Conservation (phyloP, 2,329 filamentous ascomycete species). For the Colletotrichum sp. region DNA sequence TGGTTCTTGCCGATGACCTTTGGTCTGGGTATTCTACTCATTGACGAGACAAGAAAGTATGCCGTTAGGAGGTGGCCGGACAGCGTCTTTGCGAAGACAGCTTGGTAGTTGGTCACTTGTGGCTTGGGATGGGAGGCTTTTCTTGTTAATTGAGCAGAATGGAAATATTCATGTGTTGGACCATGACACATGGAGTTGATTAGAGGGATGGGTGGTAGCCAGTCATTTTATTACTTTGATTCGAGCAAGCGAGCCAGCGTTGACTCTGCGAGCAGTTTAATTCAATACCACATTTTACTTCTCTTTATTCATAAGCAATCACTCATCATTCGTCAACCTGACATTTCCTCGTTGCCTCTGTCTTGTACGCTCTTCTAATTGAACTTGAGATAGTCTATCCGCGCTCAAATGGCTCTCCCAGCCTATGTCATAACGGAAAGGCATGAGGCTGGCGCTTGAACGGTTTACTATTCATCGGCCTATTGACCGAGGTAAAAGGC, state of each 20-base stretch:
- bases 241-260: conserved; percentile 2
- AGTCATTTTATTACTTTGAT: not conserved
- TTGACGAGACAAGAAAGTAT: conserved; percentile 59
- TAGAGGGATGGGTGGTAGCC: not conserved
- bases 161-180: not conserved
- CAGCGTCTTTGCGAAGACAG: conserved; percentile 48
- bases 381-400: not conserved
- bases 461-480: not conserved
- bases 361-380: not conserved
- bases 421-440: not conserved
- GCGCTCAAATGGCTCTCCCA: not conserved
- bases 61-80: conserved; percentile 50
- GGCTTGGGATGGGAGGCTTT: not conserved
- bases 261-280: not conserved
- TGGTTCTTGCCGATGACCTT: conserved; percentile 81
- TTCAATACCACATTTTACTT: not conserved
- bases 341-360: not conserved
- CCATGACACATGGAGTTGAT: too few species aligned
- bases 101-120: conserved; percentile 44
- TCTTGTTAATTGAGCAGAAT: not conserved
- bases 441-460: not conserved
- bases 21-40: conserved; percentile 58
- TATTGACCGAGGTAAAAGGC: not conserved
- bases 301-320: not conserved
- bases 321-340: not conserved